phyloP scores from a whole-genome alignment of 192 early-diverging fungal species.

The Rhizoclosmatium globosum region DNA sequence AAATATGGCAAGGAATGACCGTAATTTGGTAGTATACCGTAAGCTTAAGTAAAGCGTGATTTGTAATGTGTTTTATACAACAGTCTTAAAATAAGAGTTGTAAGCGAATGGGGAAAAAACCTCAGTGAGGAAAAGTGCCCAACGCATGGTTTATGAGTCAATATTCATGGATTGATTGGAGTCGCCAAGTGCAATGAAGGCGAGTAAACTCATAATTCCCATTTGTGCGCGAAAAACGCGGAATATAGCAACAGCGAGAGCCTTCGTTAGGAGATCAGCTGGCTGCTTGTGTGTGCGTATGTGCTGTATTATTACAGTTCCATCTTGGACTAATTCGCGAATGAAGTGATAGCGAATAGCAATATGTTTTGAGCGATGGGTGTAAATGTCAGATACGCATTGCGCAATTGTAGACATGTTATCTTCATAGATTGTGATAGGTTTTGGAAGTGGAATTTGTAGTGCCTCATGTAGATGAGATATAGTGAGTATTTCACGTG shows the following conservation, averaged over 20 bases:
- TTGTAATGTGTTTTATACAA: too few species aligned
- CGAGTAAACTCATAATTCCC: not conserved
- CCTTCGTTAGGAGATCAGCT: not conserved
- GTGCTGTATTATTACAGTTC: not conserved
- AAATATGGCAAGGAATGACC: too few species aligned
- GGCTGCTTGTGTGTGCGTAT: not conserved
- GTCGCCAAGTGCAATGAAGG: not conserved
- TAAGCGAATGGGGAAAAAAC: too few species aligned
- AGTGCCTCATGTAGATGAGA: not conserved
- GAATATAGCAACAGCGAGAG: not conserved
- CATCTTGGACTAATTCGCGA: constrained; percentile 8
- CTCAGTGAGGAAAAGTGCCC: too few species aligned
- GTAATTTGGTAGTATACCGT: too few species aligned
- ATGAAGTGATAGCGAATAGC: constrained; percentile 23
- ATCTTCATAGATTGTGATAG: constrained; percentile 17
- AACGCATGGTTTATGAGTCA: too few species aligned
- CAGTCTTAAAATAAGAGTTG: too few species aligned
- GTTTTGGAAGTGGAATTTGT: not conserved
- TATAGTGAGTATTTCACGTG: not conserved
- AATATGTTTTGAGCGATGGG: constrained; percentile 26
- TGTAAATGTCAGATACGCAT: constrained; percentile 17
- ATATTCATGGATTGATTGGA: not conserved
- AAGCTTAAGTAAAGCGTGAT: too few species aligned
- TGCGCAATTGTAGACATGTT: constrained; percentile 19
- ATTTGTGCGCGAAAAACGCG: not conserved